Base-by-base conservation (phyloP, 495 filamentous ascomycete species). In the Diplogelasinospora grovesii region DNA sequence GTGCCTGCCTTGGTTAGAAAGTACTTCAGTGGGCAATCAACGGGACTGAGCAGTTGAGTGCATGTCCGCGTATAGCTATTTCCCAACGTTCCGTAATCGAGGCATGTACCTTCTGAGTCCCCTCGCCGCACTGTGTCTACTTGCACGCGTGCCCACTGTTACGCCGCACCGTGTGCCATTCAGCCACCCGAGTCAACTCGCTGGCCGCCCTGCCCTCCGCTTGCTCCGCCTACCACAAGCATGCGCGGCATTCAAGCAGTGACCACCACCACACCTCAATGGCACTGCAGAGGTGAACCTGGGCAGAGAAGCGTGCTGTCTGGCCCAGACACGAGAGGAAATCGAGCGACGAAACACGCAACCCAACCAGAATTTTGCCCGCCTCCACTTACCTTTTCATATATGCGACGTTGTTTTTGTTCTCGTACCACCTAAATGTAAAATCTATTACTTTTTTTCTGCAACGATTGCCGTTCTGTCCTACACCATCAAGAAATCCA, bases 141-240 rank as follows among this genome's bases (percentile, higher is more conserved):
- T n/a, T n/a, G 40, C 29, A 43, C 41, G 41, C 36, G 25, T 45
- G 46, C 46, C 41, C 37, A 9, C 26, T 44, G 44, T 52, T 39
- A 16, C 49, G 44, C 44, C 36, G 44, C 32, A 19, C 37, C 41
- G 36, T n/a, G n/a, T 23, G 35, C 35, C 42, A 46, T 40, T 42
- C 41, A 41, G 24, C 30, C 28, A 31, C 43, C 36, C 45, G 30
- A 41, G 16, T 11, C 29, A 21, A 14, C 31, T 38, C 15, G n/a
- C 25, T 16, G 33, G 32, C 27, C 26, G 23, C 26, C 33, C 36
- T 10, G 15, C 43, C 10, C 27, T 36, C 39, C 24, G 23, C 14
- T 19, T 40, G 29, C 25, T 25, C 10, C 30, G 30, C 43, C 49
- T 33, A 39, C 35, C 45, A 48, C 37, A 41, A 31, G 29, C 30